Evolutionary conservation across 306 rosid genomes (phyloP).

Genomic region (Cucumis melo): DNA sequence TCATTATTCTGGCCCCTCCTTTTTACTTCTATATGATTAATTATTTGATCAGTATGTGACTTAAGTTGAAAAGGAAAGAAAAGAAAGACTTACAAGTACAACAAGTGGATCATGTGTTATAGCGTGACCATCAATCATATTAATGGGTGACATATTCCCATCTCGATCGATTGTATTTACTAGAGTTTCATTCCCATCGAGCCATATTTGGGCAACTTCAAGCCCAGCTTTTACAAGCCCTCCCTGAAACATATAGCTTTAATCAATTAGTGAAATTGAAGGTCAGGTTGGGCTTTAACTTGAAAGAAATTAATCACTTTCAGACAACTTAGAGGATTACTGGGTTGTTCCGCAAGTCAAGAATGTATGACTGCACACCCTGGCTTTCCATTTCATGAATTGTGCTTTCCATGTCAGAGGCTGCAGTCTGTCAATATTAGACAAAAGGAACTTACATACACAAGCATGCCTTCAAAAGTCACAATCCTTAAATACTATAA

Average conservation of each 20-base stretch:
- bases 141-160: conserved; percentile 71
- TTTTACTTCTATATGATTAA: neutral
- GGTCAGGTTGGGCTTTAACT: neutral
- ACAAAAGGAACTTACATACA: neutral
- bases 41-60: neutral
- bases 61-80: neutral
- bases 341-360: conserved; percentile 88
- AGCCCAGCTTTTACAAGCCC: conserved; percentile 88
- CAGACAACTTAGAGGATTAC: conserved; percentile 24
- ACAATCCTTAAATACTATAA: neutral
- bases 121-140: conserved; percentile 79
- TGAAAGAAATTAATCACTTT: neutral
- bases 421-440: conserved; percentile 46
- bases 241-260: conserved; percentile 38
- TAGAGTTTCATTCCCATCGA: conserved; percentile 91
- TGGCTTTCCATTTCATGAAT: conserved; percentile 62
- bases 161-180: conserved; percentile 80
- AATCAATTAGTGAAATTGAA: neutral
- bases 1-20: neutral
- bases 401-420: conserved; percentile 77
- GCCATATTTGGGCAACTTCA: conserved; percentile 93
- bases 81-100: conserved; percentile 52
- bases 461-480: neutral
- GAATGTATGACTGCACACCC: conserved; percentile 86
- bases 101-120: conserved; percentile 91